Evolutionary conservation across 192 early-diverging fungal species (phyloP).

Genomic region (Linnemannia exigua): DNA sequence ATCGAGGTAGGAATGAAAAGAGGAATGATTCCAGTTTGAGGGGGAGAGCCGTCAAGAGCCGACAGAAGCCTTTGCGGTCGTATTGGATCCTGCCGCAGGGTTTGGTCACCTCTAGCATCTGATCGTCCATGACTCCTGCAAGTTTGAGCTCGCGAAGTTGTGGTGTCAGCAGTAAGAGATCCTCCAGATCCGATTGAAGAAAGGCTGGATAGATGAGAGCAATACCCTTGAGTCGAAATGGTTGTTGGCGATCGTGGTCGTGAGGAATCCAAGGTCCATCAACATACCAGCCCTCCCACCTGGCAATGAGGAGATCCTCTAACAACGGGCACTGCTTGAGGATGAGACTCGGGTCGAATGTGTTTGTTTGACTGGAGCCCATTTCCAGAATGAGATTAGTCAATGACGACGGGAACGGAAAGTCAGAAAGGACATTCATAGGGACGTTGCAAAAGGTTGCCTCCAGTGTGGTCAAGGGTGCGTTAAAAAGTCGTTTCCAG

Average conservation of each 20-base stretch:
- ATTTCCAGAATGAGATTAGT: slow-evolving; percentile 1
- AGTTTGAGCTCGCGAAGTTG: neutral
- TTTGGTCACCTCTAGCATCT: neutral
- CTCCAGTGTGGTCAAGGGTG: neutral
- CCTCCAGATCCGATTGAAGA: neutral
- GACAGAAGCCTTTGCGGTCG: neutral
- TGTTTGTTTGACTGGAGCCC: neutral
- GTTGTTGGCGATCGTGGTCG: neutral
- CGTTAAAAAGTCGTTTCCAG: neutral
- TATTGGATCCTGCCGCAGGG: neutral
- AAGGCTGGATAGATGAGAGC: neutral
- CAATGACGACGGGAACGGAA: neutral
- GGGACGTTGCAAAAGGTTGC: neutral
- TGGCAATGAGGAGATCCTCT: neutral
- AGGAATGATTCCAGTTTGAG: neutral
- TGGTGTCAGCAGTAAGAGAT: neutral
- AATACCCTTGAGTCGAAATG: neutral
- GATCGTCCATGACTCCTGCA: neutral
- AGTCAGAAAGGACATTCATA: neutral
- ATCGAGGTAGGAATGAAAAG: neutral
- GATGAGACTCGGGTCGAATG: neutral
- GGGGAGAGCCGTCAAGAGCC: neutral
- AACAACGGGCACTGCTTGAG: neutral
- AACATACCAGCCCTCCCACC: slow-evolving; percentile 3
- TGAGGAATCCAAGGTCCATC: neutral